Evolutionary conservation across 805 yeast species (phyloP), one percentile per base, ranked within the genome.

Genomic region (Ogataea zsoltii): DNA sequence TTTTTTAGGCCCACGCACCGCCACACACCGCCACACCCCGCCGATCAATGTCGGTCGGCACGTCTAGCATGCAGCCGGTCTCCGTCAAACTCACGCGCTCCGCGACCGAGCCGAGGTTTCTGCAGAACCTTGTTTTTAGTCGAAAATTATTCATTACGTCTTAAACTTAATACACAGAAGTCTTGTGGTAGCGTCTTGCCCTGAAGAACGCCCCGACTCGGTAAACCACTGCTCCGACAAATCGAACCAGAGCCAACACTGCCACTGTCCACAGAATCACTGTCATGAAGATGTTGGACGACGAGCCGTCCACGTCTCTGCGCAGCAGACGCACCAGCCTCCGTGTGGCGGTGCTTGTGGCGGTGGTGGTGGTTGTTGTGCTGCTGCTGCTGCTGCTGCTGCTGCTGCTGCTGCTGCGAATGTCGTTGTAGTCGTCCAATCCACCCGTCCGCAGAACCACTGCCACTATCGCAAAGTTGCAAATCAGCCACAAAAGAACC

Each of bases 181-280:
- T 30, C 40, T 43, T 48, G 45, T 60, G 57, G 42, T 47, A 56
- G 34, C 45, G 46, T 29, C 68, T 48, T 30, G 54, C 56, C 15
- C 45, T 42, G 25, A 59, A 39, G 14, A 52, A 43, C 9, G 53
- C 46, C 12, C 54, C 53, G 14, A 65, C 37, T 14, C 68, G 46
- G 48, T 80, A 91, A 44, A 77, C 60, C 1, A 78, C 59, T 49
- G 94, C 81, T 2, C 97, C 96, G 25, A 81, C 42, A 50, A 90
- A 82, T 51, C 97, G 74, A 61, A 88, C 80, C 5, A 83, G 75
- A 1, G 97, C 96, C 67, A 88, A 74, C 4, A 79, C 85, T 1
- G 96, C 96, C 38, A 92, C 97, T 21, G 88, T 72, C 97, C 98
- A 92, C 54, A 92, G 72, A 36, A 92, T 82, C 31, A 91, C 87